phyloP scores from a whole-genome alignment of 495 filamentous ascomycete species.

The Xylaria bambusicola region DNA sequence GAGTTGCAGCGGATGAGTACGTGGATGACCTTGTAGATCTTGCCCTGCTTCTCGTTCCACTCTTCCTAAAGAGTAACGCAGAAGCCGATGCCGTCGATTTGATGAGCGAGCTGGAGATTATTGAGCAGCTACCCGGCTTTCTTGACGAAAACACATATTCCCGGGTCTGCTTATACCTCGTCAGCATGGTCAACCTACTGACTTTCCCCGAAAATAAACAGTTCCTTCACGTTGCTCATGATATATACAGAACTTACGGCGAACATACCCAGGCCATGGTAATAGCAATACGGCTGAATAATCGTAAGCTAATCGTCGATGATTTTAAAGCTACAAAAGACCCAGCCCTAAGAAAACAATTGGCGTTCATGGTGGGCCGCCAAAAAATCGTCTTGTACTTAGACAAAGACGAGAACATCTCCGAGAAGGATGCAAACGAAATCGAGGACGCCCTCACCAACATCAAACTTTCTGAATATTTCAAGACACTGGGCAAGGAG shows the following conservation, averaged over 20 bases:
- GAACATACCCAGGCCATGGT: conserved; percentile 91
- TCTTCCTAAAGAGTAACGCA: conserved; percentile 95
- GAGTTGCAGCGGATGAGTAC: conserved; percentile 59
- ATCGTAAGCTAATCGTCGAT: conserved; percentile 72
- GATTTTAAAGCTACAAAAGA: conserved; percentile 82
- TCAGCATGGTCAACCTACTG: conserved; percentile 96
- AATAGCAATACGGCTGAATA: conserved; percentile 90
- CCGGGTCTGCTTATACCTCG: conserved; percentile 95
- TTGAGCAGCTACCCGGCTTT: conserved; percentile 84
- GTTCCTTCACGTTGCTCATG: conserved; percentile 87
- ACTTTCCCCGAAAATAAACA: conserved; percentile 96
- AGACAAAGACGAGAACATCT: conserved; percentile 31
- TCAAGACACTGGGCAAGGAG: conserved; percentile 91
- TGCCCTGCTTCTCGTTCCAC: conserved; percentile 80
- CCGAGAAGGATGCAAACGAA: conserved; percentile 63
- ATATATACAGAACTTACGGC: conserved; percentile 89
- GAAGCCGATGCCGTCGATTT: conserved; percentile 98
- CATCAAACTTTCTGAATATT: conserved; percentile 83
- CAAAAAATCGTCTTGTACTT: conserved; percentile 86
- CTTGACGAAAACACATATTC: conserved; percentile 93
- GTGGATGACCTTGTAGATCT: conserved; percentile 78
- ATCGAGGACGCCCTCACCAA: conserved; percentile 84
- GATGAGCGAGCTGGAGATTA: conserved; percentile 94
- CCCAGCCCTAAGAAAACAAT: conserved; percentile 82
- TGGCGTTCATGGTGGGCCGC: conserved; percentile 88